Evolutionary conservation across 1,284 basidiomycete genomes (phyloP), one percentile per base, ranked within the genome.

Genomic region (Stygiomarasmius scandens): DNA sequence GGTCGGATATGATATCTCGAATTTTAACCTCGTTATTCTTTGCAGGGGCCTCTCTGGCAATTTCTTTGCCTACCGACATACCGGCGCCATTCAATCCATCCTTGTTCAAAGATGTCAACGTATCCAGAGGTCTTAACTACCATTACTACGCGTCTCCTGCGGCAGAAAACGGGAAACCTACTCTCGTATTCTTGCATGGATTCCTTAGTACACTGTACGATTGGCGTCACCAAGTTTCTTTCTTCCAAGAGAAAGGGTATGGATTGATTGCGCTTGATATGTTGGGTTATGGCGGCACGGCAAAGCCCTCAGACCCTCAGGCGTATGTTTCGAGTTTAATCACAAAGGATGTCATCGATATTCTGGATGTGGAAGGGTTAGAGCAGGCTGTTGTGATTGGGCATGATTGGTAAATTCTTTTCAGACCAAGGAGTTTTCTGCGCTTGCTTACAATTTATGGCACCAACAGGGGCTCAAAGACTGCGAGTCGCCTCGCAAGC

Each of bases 381-480:
- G 63, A 67, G 8, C 65, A 68, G 36, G 77, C 70, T 25, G 63
- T 83, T 51, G 73, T 65, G 4, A 70, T 84, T 52, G 77, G 74
- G 0, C 80, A 84, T 62, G 81, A 82, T 61, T 82, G 81, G 81
- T 81, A 58, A 52, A 67, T n/a, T n/a, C n/a, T n/a, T 62, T 38
- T 47, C 63, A 43, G 63, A 60, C 47, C 69, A 70, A 56, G 58
- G 68, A n/a, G n/a, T n/a, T n/a, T n/a, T n/a, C 9, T 34, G 8
- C 8, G 14, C 32, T 8, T 14, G 8, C 8, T 14, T 34, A 34
- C 16, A 24, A 14, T 22, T 8, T 20, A 16, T 22, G n/a, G 38
- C 20, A 29, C 24, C 20, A 16, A 47, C 61, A 81, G 78, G 77
- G 79, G 79, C 27, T 69, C 67, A 2, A 63, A 49, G 9, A 55